These are phyloP conservation scores for Tephrocybe rancida DNA, from an alignment of 768 basidiomycete genomes.

Conservation along the genomic window DNA sequence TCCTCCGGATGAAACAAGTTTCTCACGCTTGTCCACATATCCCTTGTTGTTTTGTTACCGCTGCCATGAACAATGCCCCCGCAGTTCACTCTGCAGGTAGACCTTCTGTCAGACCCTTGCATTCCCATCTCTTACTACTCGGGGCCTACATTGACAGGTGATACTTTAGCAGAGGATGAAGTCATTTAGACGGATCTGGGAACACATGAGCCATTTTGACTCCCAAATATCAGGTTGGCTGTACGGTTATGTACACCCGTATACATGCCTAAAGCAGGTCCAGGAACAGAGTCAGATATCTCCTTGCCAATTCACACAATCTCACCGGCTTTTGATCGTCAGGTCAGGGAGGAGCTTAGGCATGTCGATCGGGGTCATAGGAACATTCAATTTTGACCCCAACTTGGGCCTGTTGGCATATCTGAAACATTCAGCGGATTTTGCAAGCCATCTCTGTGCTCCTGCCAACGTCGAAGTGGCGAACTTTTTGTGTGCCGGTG, in stretches of 20 bases:
- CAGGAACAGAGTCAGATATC: no score
- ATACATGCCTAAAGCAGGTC: no score
- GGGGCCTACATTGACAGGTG: background rate
- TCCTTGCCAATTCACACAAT: no score
- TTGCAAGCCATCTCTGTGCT: background rate
- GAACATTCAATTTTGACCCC: background rate
- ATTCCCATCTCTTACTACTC: background rate
- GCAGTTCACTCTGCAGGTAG: background rate
- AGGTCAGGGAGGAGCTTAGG: no score
- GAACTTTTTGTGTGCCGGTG: background rate
- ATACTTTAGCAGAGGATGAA: background rate
- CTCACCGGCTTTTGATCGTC: no score
- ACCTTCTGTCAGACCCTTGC: background rate
- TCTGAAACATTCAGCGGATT: background rate
- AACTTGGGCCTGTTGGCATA: background rate
- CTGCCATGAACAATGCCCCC: background rate
- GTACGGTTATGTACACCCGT: no score
- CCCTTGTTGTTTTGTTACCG: background rate
- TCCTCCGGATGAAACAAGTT: no score
- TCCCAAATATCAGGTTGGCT: background rate
- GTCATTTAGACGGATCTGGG: no score
- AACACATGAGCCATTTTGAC: background rate
- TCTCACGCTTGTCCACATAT: no score
- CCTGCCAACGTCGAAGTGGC: conserved; percentile 5
- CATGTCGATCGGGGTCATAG: no score